Percentiles rank a stretch among this genome's conserved stretches.
phyloP scores from a whole-genome alignment of 345 rosid genomes.

The Dovyalis caffra region DNA sequence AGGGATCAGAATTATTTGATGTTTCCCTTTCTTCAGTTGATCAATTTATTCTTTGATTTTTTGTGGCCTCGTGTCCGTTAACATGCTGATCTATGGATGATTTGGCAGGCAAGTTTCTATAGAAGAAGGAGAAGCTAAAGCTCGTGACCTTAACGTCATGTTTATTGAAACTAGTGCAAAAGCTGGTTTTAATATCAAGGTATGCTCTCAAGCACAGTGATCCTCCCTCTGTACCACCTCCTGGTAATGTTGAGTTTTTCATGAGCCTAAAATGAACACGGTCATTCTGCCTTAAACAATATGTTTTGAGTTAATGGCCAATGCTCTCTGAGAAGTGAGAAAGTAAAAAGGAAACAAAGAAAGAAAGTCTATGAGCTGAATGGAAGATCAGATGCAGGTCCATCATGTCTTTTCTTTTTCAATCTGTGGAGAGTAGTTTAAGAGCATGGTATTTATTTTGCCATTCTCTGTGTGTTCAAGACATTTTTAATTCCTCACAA shows the following conservation, averaged over 20 bases:
- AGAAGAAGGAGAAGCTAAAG: conserved; percentile 23
- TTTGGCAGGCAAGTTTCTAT: conserved; percentile 17
- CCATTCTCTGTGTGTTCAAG: neutral
- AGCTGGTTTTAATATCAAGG: conserved; percentile 18
- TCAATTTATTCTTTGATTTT: neutral
- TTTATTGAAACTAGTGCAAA: conserved; percentile 22
- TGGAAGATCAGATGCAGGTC: neutral
- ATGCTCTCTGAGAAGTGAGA: neutral
- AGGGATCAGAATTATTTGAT: neutral
- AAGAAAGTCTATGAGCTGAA: neutral
- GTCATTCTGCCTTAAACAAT: neutral
- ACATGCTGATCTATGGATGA: neutral
- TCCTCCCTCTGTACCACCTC: neutral
- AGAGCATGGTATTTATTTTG: neutral
- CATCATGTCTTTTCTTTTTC: neutral
- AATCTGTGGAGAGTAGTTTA: neutral
- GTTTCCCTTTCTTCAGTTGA: neutral
- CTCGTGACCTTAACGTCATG: conserved; percentile 14
- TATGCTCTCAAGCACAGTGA: neutral
- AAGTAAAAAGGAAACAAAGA: neutral
- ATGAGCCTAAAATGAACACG: neutral
- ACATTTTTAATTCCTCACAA: neutral
- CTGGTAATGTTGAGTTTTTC: neutral
- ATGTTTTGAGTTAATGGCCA: neutral
- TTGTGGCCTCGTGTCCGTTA: neutral